These are phyloP conservation scores for Maudiozyma bulderi DNA, from an alignment of 805 yeast species.

Conservation along the genomic window DNA sequence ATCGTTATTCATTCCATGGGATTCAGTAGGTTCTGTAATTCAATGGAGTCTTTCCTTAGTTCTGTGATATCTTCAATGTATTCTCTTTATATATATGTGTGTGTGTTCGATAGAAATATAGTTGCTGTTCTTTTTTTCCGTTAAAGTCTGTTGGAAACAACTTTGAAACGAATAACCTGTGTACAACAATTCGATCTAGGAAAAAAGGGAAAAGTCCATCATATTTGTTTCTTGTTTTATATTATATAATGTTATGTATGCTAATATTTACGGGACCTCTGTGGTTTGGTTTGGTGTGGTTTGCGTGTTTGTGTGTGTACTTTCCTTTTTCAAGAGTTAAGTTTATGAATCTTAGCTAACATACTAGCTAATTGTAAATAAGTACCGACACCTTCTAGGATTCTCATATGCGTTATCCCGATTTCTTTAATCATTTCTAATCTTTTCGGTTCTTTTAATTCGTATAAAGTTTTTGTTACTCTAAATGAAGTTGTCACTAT, in stretches of 20 bases:
- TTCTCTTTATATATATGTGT: too few relatives aligned
- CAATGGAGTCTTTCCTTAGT: not conserved
- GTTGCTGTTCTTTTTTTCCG: too few relatives aligned
- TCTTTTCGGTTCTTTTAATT: slow-evolving; percentile 56
- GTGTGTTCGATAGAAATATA: too few relatives aligned
- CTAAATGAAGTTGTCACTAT: slow-evolving; percentile 84
- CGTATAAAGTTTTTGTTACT: slow-evolving; percentile 69
- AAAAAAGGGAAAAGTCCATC: too few relatives aligned
- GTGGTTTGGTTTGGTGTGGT: not conserved
- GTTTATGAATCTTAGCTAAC: slow-evolving; percentile 43
- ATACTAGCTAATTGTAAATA: slow-evolving; percentile 80
- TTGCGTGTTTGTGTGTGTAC: not conserved
- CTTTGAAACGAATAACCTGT: too few relatives aligned
- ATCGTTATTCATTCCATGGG: slow-evolving; percentile 3
- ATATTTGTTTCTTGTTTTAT: too few relatives aligned
- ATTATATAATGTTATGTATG: too few relatives aligned
- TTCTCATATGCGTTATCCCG: slow-evolving; percentile 86
- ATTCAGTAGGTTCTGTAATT: not conserved
- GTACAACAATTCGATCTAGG: too few relatives aligned
- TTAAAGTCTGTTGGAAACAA: too few relatives aligned
- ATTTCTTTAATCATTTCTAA: slow-evolving; percentile 75
- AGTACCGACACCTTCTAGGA: slow-evolving; percentile 86
- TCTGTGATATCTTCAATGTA: too few relatives aligned
- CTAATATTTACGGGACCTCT: too few relatives aligned
- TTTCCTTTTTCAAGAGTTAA: slow-evolving; percentile 4